Percentiles rank a stretch among this genome's conserved stretches.
These are phyloP conservation scores for Senna siamea DNA, from an alignment of 306 rosid genomes.

Conservation along the genomic window DNA sequence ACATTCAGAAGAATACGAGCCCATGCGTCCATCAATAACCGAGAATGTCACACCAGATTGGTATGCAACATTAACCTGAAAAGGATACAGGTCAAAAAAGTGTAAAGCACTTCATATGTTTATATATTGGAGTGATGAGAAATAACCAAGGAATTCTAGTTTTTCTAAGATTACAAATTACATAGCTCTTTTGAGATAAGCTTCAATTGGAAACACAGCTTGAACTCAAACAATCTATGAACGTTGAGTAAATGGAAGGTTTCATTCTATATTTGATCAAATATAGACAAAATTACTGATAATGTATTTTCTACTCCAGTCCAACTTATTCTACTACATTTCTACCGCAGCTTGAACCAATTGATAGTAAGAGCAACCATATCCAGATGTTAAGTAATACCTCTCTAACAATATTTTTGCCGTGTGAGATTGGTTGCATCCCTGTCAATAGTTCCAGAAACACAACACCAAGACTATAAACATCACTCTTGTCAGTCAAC, in stretches of 20 bases:
- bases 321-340: not conserved
- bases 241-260: not conserved
- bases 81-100: not conserved
- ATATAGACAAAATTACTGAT: not conserved
- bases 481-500: conserved; percentile 90
- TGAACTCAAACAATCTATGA: not conserved
- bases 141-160: not conserved
- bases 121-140: not conserved
- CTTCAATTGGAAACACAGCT: not conserved
- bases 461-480: conserved; percentile 92
- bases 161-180: not conserved
- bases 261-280: not conserved
- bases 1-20: conserved; percentile 66
- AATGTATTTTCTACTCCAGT: not conserved
- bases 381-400: conserved; percentile 42
- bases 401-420: conserved; percentile 92
- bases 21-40: conserved; percentile 66
- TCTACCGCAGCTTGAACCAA: not conserved
- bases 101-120: not conserved
- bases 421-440: conserved; percentile 83
- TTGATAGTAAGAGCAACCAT: conserved; percentile 20
- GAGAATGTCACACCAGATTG: conserved; percentile 62
- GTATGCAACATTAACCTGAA: conserved; percentile 63
- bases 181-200: not conserved
- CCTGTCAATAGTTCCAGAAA: conserved; percentile 82